Base-by-base conservation (phyloP, 1,284 basidiomycete species). In the Vanrija pseudolonga region DNA sequence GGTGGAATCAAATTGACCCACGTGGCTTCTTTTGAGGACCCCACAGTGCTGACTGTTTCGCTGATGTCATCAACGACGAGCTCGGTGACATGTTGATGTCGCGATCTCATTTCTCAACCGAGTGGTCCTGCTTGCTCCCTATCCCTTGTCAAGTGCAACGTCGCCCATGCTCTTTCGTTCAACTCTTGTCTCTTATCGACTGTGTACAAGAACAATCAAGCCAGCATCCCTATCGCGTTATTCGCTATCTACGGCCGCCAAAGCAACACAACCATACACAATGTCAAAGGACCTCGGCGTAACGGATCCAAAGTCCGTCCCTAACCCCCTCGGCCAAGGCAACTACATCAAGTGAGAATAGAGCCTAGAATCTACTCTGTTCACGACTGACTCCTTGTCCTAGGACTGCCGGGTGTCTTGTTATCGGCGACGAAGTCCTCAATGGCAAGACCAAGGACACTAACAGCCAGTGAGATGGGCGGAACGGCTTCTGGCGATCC, bases 361-460 rank as follows among this genome's bases (percentile, higher is more conserved):
- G 38, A 9, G 36, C 45, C 28, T 5, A 19, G 18, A 14, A n/a
- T n/a, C n/a, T n/a, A n/a, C n/a, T 22, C 9, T 37, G 19, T 23
- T 6, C 17, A 19, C 5, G 17, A 49, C 24, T 26, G 26, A 24
- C 7, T 9, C 39, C 18, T 47, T 6, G 17, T 17, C 3, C 0
- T 39, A 71, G 69, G 46, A 77, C 75, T 0, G 76, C 76, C 2
- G 75, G 72, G 14, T 77, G 75, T 58, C 43, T 76, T 9, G 72
- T 76, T 43, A 74, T 77, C 19, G 74, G 78, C 2, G 78, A 79
- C 57, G 78, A 80, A 59, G 77, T 79, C 7, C 55, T 80, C 28
- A 79, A 80, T 52, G 78, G 77, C 39, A 72, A 73, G 72, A 76
- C 90, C 1, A 84, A 85, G 55, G 93, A 97, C 74, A 81, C 83